A percentile compares a stretch with the other conserved stretches of the same genome.
Evolutionary conservation across 169 alveolate genomes (phyloP).

Genomic region (Plasmodium cynomolgi): DNA sequence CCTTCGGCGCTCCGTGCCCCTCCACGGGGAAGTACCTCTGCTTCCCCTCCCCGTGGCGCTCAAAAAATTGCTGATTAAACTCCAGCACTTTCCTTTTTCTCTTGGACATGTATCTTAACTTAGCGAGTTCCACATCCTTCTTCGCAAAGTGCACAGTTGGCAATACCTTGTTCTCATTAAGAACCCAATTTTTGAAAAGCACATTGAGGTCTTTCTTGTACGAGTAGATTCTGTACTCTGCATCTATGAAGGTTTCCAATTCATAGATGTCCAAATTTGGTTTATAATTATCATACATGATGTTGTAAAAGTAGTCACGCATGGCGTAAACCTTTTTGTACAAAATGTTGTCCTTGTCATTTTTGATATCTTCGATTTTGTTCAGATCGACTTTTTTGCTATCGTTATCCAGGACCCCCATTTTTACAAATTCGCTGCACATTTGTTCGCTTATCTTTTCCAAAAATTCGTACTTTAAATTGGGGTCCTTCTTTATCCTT

Average conservation of each 20-base stretch:
- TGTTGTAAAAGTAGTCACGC: conserved; percentile 70
- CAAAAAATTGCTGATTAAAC: conserved; percentile 18
- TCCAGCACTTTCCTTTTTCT: conserved; percentile 55
- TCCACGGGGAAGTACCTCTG: not conserved
- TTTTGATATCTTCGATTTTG: conserved; percentile 70
- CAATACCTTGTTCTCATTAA: conserved; percentile 49
- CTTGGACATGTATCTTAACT: conserved; percentile 44
- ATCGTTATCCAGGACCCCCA: conserved; percentile 25
- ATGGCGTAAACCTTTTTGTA: conserved; percentile 74
- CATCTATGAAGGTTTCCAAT: conserved; percentile 72
- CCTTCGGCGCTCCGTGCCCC: not conserved
- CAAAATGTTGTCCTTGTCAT: conserved; percentile 47
- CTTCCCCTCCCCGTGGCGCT: conserved; percentile 26
- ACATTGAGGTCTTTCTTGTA: conserved; percentile 55
- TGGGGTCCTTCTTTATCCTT: conserved; percentile 29
- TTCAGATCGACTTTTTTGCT: conserved; percentile 53
- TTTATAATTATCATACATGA: conserved; percentile 62
- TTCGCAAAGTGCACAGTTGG: conserved; percentile 69
- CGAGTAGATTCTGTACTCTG: conserved; percentile 63
- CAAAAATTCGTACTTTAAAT: conserved; percentile 22
- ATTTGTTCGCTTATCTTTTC: conserved; percentile 57
- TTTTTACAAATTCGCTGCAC: conserved; percentile 39
- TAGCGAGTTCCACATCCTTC: conserved; percentile 72
- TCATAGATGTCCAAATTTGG: conserved; percentile 69
- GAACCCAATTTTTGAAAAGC: conserved; percentile 64